Percentiles rank a stretch among this genome's conserved stretches.
These are phyloP conservation scores for Yamadazyma nakazawae DNA, from an alignment of 805 yeast species.

Conservation along the genomic window DNA sequence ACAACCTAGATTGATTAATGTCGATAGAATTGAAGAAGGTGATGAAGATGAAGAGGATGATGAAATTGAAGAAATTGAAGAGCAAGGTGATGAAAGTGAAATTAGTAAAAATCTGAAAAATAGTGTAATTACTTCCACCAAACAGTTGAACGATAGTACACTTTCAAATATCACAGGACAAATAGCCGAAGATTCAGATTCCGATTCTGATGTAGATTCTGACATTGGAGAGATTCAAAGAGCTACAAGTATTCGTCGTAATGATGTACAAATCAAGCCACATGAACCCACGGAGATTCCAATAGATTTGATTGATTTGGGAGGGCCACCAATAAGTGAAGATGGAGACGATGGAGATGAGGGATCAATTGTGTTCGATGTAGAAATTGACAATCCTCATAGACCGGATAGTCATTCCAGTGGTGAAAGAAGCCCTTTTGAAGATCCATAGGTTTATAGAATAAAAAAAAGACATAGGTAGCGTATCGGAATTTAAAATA, in stretches of 20 bases:
- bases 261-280: constrained; percentile 7
- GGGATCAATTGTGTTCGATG: constrained; percentile 33
- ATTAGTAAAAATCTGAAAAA: constrained; percentile 1
- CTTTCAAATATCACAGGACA: constrained; percentile 8
- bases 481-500: not conserved
- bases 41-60: constrained; percentile 33
- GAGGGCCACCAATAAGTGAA: not conserved
- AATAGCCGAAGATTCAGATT: constrained; percentile 13
- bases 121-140: constrained; percentile 9
- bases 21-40: constrained; percentile 45
- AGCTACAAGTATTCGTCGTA: constrained; percentile 33
- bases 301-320: constrained; percentile 12
- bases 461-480: not conserved
- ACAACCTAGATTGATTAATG: constrained; percentile 65
- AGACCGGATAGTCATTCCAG: constrained; percentile 13
- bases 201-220: constrained; percentile 43
- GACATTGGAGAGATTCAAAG: constrained; percentile 44
- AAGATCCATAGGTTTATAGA: constrained; percentile 14
- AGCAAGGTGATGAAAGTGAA: not conserved
- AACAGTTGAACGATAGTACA: constrained; percentile 12
- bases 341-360: not conserved
- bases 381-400: constrained; percentile 25
- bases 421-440: constrained; percentile 29
- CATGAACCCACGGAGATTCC: constrained; percentile 9
- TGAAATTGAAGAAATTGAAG: constrained; percentile 11